Conservation (phyloP, 2,329 filamentous ascomycete species). For the Colletotrichum orbiculare region DNA sequence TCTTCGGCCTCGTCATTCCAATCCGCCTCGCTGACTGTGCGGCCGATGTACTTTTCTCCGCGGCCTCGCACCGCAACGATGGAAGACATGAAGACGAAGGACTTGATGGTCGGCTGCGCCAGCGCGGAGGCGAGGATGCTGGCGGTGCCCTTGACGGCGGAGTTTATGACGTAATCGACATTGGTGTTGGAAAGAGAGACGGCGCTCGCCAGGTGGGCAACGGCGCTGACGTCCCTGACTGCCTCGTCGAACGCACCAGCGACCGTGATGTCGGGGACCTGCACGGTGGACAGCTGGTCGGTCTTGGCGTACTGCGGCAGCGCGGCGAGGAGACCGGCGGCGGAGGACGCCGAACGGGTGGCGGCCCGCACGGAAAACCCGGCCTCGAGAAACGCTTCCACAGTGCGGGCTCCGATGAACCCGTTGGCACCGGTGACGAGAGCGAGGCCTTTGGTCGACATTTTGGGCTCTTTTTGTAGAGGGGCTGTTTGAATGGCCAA, state of each 20-base stretch:
- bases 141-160: constrained; percentile 47
- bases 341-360: constrained; percentile 44
- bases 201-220: constrained; percentile 57
- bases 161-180: constrained; percentile 55
- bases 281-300: constrained; percentile 39
- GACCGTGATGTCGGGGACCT: constrained; percentile 49
- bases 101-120: constrained; percentile 52
- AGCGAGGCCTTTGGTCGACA: constrained; percentile 36
- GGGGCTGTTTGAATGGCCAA: too few species aligned
- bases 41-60: constrained; percentile 19
- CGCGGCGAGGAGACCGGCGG: constrained; percentile 36
- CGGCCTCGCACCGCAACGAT: constrained; percentile 35
- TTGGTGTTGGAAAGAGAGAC: constrained; percentile 51
- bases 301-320: constrained; percentile 38
- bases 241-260: constrained; percentile 49
- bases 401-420: constrained; percentile 51
- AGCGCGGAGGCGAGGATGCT: constrained; percentile 54
- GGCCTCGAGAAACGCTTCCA: constrained; percentile 48
- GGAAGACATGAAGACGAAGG: constrained; percentile 44
- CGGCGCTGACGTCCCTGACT: constrained; percentile 49
- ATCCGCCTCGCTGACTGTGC: constrained; percentile 38
- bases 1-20: constrained; percentile 47
- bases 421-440: constrained; percentile 53
- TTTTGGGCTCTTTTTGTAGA: neutral
- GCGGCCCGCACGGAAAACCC: constrained; percentile 53